Conservation (phyloP, 2,329 filamentous ascomycete genomes). For the Sporothrix pallida region DNA sequence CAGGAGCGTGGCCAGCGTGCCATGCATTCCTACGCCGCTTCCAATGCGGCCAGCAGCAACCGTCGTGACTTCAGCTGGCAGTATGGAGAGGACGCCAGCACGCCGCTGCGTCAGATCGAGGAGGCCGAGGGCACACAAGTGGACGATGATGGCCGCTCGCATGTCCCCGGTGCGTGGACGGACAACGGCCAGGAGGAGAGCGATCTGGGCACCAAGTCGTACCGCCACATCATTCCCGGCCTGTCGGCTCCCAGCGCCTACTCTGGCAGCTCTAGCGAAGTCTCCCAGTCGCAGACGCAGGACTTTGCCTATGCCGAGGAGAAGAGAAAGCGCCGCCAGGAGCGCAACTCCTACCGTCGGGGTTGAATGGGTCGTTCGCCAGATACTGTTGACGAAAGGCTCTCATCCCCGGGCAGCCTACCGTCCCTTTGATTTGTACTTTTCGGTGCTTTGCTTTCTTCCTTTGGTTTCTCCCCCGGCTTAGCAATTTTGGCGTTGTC, state of each 20-base stretch:
- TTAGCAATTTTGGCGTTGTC: slow-evolving; percentile 14
- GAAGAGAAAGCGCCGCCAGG: slow-evolving; percentile 50
- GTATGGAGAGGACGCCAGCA: slow-evolving; percentile 47
- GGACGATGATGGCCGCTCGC: slow-evolving; percentile 42
- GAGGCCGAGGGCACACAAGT: slow-evolving; percentile 43
- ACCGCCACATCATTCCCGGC: slow-evolving; percentile 62
- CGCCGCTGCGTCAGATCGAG: slow-evolving; percentile 43
- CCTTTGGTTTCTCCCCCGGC: slow-evolving; percentile 13
- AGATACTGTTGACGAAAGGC: not conserved
- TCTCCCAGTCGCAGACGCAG: slow-evolving; percentile 42
- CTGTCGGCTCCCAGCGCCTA: slow-evolving; percentile 46
- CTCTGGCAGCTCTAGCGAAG: slow-evolving; percentile 37
- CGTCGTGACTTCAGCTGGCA: slow-evolving; percentile 62
- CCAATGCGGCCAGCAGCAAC: slow-evolving; percentile 32
- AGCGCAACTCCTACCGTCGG: slow-evolving; percentile 34
- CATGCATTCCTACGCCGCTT: slow-evolving; percentile 28
- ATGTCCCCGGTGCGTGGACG: slow-evolving; percentile 47
- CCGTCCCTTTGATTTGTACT: not conserved
- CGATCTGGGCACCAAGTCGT: slow-evolving; percentile 63
- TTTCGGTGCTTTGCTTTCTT: not conserved
- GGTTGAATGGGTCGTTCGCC: not conserved
- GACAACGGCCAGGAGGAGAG: slow-evolving; percentile 44
- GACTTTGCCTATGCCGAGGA: slow-evolving; percentile 51
- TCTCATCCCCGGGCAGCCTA: not conserved
- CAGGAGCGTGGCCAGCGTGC: slow-evolving; percentile 58